These are phyloP conservation scores for Penicillium mononematosum DNA, from an alignment of 495 filamentous ascomycete species.

Conservation along the genomic window DNA sequence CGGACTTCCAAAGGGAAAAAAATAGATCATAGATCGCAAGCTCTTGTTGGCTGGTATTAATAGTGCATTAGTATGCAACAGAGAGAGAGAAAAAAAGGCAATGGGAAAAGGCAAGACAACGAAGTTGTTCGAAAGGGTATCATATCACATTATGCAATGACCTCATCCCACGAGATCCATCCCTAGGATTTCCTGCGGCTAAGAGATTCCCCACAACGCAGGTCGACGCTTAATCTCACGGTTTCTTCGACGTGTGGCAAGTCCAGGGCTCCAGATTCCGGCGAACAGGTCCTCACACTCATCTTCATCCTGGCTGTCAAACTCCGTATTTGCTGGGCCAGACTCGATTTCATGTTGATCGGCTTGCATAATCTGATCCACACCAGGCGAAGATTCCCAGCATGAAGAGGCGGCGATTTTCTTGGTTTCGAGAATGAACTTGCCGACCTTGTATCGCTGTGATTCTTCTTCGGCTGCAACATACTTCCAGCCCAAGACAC, in stretches of 20 bases:
- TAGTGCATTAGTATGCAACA: background rate
- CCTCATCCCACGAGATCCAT: background rate
- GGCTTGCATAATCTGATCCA: background rate
- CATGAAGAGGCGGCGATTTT: constrained; percentile 61
- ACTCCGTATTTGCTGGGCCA: constrained; percentile 52
- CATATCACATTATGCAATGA: constrained; percentile 3
- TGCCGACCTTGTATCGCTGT: constrained; percentile 92
- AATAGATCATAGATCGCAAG: background rate
- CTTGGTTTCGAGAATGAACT: constrained; percentile 91
- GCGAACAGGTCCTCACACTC: constrained; percentile 93
- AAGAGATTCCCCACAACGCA: constrained; percentile 31
- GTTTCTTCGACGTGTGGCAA: constrained; percentile 62
- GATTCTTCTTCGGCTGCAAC: constrained; percentile 74
- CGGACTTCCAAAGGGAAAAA: background rate
- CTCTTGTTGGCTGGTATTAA: background rate
- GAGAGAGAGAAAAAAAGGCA: background rate
- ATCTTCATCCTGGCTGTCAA: constrained; percentile 90
- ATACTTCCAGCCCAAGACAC: constrained; percentile 90
- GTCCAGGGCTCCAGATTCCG: constrained; percentile 75
- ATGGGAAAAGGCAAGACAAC: background rate
- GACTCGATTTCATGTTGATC: constrained; percentile 11
- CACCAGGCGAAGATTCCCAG: constrained; percentile 59
- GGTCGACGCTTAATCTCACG: constrained; percentile 45
- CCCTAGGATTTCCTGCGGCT: background rate
- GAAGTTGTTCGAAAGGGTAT: constrained; percentile 9